These are phyloP conservation scores for Aspergillus melleus DNA, from an alignment of 2,329 filamentous ascomycete species.

Conservation along the genomic window DNA sequence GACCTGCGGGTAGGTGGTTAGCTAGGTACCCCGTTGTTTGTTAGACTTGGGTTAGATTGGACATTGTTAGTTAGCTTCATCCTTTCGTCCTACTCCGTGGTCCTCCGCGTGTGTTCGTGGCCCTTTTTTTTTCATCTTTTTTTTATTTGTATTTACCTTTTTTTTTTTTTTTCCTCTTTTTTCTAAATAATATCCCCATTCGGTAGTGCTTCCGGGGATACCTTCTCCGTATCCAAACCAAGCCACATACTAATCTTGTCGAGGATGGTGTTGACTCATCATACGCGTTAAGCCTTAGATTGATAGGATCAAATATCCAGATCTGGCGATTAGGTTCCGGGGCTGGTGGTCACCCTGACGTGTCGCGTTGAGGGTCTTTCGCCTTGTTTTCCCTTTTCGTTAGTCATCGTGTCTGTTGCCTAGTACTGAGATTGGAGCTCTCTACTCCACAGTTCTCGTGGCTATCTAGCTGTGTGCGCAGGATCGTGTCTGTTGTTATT, in stretches of 20 bases:
- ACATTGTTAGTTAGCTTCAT: not conserved
- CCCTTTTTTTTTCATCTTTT: not conserved
- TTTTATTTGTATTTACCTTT: not conserved
- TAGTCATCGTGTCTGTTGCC: not conserved
- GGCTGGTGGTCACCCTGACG: not conserved
- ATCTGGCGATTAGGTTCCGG: conserved; percentile 1
- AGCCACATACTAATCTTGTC: not conserved
- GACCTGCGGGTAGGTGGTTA: not conserved
- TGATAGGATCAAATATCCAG: not conserved
- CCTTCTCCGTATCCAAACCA: no score
- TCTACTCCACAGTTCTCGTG: no score
- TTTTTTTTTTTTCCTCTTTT: no score
- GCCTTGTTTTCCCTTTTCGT: not conserved
- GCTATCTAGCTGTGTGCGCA: no score
- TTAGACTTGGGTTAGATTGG: not conserved
- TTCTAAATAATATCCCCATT: not conserved
- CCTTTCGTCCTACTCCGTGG: not conserved
- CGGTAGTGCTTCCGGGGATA: not conserved
- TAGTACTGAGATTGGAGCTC: no score
- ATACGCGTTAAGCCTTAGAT: conserved; percentile 2
- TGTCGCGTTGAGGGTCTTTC: not conserved
- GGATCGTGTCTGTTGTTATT: no score
- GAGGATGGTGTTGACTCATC: not conserved
- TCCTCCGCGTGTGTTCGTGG: not conserved
- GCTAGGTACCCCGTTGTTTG: no score